Conservation (phyloP, 805 yeast genomes). For the Myxozyma sirexii region DNA sequence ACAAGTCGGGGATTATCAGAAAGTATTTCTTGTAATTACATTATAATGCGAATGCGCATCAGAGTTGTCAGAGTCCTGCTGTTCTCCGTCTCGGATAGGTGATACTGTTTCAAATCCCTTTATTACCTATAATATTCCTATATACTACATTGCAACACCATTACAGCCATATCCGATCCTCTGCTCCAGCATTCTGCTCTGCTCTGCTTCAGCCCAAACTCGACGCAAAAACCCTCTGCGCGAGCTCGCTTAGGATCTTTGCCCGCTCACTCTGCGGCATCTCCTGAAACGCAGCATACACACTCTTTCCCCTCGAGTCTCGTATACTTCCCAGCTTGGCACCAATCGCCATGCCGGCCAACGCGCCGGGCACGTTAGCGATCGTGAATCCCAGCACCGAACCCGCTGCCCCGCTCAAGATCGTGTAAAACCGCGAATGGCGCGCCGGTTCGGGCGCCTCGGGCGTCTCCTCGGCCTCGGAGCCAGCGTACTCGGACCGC, state of each 20-base stretch:
- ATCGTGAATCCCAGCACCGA: constrained; percentile 36
- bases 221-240: constrained; percentile 21
- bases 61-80: no score
- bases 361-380: constrained; percentile 37
- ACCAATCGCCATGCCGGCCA: constrained; percentile 36
- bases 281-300: constrained; percentile 32
- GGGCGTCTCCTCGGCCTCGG: background rate
- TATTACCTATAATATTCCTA: no score
- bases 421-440: constrained; percentile 16
- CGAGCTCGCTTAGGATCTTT: constrained; percentile 23
- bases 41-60: no score
- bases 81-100: no score
- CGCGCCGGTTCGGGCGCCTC: background rate
- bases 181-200: no score
- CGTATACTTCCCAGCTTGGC: constrained; percentile 34
- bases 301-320: constrained; percentile 33
- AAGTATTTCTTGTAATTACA: no score
- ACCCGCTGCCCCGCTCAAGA: constrained; percentile 32
- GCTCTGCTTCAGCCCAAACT: background rate
- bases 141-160: background rate
- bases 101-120: no score
- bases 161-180: no score
- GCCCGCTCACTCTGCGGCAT: constrained; percentile 31
- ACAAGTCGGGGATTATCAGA: no score
- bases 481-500: background rate